Evolutionary conservation across 345 rosid genomes (phyloP), one percentile per base, ranked within the genome.

Genomic region (Ricinus communis): DNA sequence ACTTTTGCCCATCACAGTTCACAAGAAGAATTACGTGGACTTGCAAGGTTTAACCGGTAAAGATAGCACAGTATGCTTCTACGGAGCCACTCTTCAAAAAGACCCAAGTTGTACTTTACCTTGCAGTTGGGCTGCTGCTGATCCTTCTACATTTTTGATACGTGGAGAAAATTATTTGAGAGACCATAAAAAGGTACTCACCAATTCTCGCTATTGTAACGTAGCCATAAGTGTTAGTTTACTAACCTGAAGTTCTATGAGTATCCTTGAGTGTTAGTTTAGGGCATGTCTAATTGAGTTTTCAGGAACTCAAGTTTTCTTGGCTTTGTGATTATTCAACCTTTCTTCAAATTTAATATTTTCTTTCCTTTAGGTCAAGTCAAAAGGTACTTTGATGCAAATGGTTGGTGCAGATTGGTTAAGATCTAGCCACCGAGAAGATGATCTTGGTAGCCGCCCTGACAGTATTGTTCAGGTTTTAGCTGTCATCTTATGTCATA

Each of bases 361-460:
- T 30, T 55, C 5, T 57, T 30, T 60, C 36, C 24, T 63, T 41
- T 77, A 95, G 98, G 56, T 84, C 38, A 95, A 86, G 73, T 98
- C 96, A 67, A 82, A 79, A 31, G 73, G 83, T 65, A 87, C 97
- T 12, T 58, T 89, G 84, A 87, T 84, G 92, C 89, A 89, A 84
- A 79, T 95, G 91, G 79, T 92, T 51, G 99, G 98, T n/a, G 97
- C 96, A 16, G 99, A 95, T 71, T 95, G 97, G 96, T 80, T 95
- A 62, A 87, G 85, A 78, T 93, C 99, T 12, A 76, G 80, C 70
- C 80, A 75, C 69, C 79, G 90, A 27, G 96, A 93, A 82, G 93
- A 90, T 74, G 80, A 89, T 79, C 93, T 95, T 33, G 90, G 85
- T 57, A 81, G 90, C 73, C 88, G 94, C 36, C 81, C 82, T 27